Evolutionary conservation across 176 grass and related monocot genomes (phyloP).

Genomic region (Typha latifolia): DNA sequence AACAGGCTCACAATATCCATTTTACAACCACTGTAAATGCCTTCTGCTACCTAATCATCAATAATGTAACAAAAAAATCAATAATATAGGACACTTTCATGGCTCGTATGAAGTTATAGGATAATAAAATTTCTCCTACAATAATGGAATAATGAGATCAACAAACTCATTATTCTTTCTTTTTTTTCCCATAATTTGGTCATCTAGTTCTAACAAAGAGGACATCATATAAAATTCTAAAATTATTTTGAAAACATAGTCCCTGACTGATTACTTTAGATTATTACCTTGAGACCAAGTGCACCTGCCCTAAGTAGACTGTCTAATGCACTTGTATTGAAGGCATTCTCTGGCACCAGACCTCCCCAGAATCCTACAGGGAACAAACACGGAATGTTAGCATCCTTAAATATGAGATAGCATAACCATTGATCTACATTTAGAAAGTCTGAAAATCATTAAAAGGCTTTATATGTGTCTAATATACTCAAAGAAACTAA

Average conservation of each 20-base stretch:
- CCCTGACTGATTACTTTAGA: neutral
- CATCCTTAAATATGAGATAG: neutral
- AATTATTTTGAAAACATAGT: too few relatives aligned
- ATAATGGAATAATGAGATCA: too few relatives aligned
- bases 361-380: conserved; percentile 91
- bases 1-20: neutral
- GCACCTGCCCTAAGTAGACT: conserved; percentile 67
- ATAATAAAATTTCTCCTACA: too few relatives aligned
- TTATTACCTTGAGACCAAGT: conserved; percentile 76
- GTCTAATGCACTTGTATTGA: conserved; percentile 58
- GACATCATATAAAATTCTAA: too few relatives aligned
- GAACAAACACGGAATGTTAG: conserved; percentile 5
- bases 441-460: neutral
- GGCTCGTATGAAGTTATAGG: too few relatives aligned
- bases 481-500: neutral
- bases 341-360: conserved; percentile 92
- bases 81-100: too few relatives aligned
- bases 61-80: too few relatives aligned
- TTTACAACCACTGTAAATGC: neutral
- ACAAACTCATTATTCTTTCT: too few relatives aligned
- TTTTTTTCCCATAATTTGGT: too few relatives aligned
- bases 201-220: too few relatives aligned
- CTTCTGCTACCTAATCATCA: too few relatives aligned
- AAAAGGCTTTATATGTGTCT: neutral
- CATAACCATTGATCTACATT: neutral